Evolutionary conservation across 805 yeast genomes (phyloP).

Genomic region (Schwanniomyces yamadae): DNA sequence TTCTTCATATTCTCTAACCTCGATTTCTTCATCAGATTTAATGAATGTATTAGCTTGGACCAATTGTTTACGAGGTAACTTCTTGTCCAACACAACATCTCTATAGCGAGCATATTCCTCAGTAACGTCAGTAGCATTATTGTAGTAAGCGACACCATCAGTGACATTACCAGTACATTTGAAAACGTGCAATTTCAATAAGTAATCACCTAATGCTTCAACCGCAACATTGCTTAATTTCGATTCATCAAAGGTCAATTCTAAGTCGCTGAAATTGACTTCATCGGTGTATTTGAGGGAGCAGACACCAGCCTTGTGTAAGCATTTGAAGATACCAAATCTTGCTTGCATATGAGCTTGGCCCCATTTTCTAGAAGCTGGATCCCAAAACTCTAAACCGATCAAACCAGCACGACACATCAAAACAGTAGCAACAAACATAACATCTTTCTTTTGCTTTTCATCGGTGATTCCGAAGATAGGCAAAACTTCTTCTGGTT

Average conservation of each 20-base stretch:
- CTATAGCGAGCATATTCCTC: conserved; percentile 63
- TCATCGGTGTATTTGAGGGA: conserved; percentile 47
- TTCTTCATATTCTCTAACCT: conserved; percentile 72
- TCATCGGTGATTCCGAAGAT: conserved; percentile 67
- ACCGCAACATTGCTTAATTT: conserved; percentile 72
- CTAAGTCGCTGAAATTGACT: conserved; percentile 56
- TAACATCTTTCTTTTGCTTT: conserved; percentile 61
- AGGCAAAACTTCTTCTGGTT: conserved; percentile 55
- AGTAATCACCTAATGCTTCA: conserved; percentile 67
- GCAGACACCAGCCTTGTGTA: conserved; percentile 67
- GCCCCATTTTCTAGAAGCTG: conserved; percentile 80
- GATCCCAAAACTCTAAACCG: conserved; percentile 87
- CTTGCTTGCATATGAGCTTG: conserved; percentile 95
- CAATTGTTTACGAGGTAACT: conserved; percentile 80
- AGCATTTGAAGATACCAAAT: conserved; percentile 76
- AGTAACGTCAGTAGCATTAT: conserved; percentile 66
- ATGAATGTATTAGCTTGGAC: conserved; percentile 76
- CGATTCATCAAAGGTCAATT: conserved; percentile 55
- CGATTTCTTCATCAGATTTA: conserved; percentile 42
- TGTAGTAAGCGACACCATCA: conserved; percentile 62
- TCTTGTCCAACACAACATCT: conserved; percentile 64
- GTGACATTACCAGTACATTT: conserved; percentile 74
- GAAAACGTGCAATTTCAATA: conserved; percentile 71
- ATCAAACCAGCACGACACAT: conserved; percentile 89
- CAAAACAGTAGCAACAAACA: conserved; percentile 65